Conservation (phyloP, 2,329 filamentous ascomycete genomes). For the Stemphylium vesicarium region DNA sequence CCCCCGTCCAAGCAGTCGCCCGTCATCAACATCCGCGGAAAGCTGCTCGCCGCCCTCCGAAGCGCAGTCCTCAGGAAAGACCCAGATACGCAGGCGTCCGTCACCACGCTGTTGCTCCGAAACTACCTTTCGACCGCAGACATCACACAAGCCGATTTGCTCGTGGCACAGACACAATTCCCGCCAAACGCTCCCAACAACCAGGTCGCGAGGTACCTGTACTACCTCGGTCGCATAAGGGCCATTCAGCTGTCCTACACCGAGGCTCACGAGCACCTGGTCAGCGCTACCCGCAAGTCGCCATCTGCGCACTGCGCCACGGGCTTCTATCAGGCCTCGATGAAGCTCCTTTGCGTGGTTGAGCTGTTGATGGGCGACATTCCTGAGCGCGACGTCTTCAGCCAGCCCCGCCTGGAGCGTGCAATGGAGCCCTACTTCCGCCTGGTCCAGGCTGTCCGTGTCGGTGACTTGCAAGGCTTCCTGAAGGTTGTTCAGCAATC, state of each 20-base stretch:
- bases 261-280: conserved; percentile 92
- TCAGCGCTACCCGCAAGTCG: conserved; percentile 91
- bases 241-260: conserved; percentile 97
- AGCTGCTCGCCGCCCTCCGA: conserved; percentile 83
- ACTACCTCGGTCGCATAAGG: conserved; percentile 95
- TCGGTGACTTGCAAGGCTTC: conserved; percentile 95
- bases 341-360: conserved; percentile 94
- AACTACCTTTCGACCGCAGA: conserved; percentile 97
- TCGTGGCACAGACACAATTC: conserved; percentile 95
- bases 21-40: conserved; percentile 83
- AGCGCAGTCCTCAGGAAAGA: conserved; percentile 98
- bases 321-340: conserved; percentile 94
- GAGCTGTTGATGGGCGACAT: conserved; percentile 99
- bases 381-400: conserved; percentile 92
- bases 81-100: conserved; percentile 93
- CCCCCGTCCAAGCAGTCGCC: conserved; percentile 89
- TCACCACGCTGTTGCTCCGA: conserved; percentile 91
- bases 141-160: conserved; percentile 93
- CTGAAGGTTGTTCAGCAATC: conserved; percentile 83
- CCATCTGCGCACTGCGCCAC: conserved; percentile 87
- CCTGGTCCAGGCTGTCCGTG: conserved; percentile 91
- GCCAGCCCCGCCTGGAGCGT: conserved; percentile 83
- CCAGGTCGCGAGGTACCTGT: conserved; percentile 95
- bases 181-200: conserved; percentile 95
- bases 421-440: conserved; percentile 91